A percentile compares a stretch with the other conserved stretches of the same genome.
Evolutionary conservation across 371 early-diverging fungal genomes (phyloP).

Genomic region (Encephalitozoon cuniculi): DNA sequence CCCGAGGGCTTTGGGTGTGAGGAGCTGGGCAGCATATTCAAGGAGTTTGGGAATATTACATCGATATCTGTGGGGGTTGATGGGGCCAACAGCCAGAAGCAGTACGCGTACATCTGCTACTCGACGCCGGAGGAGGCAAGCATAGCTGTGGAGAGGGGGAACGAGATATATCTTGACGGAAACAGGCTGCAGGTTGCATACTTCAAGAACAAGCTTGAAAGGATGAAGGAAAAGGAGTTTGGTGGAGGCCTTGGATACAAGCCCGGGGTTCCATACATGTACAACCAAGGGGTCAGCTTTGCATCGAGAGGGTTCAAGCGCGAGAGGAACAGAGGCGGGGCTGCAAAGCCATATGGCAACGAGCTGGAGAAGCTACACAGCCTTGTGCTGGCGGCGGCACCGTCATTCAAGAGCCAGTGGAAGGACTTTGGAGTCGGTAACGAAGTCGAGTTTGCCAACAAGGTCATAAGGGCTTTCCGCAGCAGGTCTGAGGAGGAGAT

Average conservation of each 20-base stretch:
- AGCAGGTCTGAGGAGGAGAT: conserved; percentile 46
- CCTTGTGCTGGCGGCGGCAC: conserved; percentile 48
- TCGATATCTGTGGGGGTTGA: conserved; percentile 42
- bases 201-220: conserved; percentile 57
- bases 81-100: conserved; percentile 28
- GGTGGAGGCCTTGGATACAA: not conserved
- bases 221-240: conserved; percentile 39
- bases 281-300: not conserved
- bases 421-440: conserved; percentile 39
- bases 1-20: conserved; percentile 70
- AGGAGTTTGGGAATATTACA: conserved; percentile 66
- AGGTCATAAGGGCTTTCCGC: conserved; percentile 48
- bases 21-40: conserved; percentile 72
- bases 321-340: not conserved
- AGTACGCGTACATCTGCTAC: conserved; percentile 58
- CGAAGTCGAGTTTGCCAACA: conserved; percentile 56
- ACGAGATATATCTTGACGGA: conserved; percentile 49
- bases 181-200: conserved; percentile 43
- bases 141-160: conserved; percentile 54
- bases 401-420: conserved; percentile 50
- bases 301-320: not conserved
- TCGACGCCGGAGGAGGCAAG: conserved; percentile 54
- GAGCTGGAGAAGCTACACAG: conserved; percentile 40
- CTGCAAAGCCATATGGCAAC: not conserved
- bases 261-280: conserved; percentile 4